These are phyloP conservation scores for Laetiporus sulphureus DNA, from an alignment of 1,284 basidiomycete genomes.

Conservation along the genomic window DNA sequence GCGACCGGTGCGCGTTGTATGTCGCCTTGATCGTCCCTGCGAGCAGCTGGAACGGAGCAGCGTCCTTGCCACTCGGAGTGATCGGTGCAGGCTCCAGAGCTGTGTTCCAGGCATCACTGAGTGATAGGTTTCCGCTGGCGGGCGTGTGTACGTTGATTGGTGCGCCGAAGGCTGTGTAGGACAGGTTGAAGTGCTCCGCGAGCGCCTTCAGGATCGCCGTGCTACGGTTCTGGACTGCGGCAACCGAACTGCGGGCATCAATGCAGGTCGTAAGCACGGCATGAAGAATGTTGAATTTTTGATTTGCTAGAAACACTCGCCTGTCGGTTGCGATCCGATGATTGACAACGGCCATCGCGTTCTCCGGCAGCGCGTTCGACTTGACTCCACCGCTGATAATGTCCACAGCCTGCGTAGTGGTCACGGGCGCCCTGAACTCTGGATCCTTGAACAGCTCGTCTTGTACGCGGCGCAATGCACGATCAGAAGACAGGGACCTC, in stretches of 20 bases:
- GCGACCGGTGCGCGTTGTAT: constrained; percentile 4
- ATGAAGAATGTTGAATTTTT: constrained; percentile 4
- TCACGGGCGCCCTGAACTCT: constrained; percentile 30
- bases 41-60: constrained; percentile 40
- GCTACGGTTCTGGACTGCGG: constrained; percentile 35
- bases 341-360: constrained; percentile 45
- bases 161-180: constrained; percentile 43
- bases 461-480: constrained; percentile 35
- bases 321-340: constrained; percentile 42
- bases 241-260: constrained; percentile 33
- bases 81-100: constrained; percentile 51
- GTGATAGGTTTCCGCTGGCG: constrained; percentile 24
- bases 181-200: constrained; percentile 42
- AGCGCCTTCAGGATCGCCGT: constrained; percentile 33
- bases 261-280: neutral
- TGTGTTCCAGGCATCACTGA: constrained; percentile 34
- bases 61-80: constrained; percentile 36
- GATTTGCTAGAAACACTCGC: constrained; percentile 26
- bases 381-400: constrained; percentile 65
- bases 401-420: constrained; percentile 69
- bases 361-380: constrained; percentile 46
- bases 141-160: constrained; percentile 14
- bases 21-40: constrained; percentile 43
- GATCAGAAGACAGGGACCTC: constrained; percentile 31
- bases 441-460: constrained; percentile 27